Base-by-base conservation (phyloP, 2,329 filamentous ascomycete species). In the Zasmidium citrigriseum region DNA sequence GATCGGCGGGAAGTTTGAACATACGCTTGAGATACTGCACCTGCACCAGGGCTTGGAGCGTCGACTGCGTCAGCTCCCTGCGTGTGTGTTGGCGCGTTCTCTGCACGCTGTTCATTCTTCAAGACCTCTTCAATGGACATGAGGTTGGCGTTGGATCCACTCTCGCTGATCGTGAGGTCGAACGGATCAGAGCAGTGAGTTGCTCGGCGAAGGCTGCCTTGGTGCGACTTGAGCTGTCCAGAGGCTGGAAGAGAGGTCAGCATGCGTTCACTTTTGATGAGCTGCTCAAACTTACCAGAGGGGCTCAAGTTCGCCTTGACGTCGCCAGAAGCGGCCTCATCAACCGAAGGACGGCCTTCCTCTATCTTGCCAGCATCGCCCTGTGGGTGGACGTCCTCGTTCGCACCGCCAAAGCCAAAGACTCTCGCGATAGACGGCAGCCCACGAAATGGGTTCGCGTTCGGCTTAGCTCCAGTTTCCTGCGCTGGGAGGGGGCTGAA, bases 1-100 rank as follows among this genome's bases (percentile, higher is more conserved):
- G 63, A 63, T 50, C 56, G 61, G 47, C 51, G 63, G 55, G 63
- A 62, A 52, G 55, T 49, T 56, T 58, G 52, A 61, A 72, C 70
- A 70, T 72, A 72, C 69, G 69, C 64, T 60, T 68, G 60, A 64
- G 61, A 61, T 58, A 62, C 55, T 64, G 59, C 62, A 60, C 57
- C 63, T 57, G 62, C 56, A 41, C 59, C 59, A 22, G 41, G 24
- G 52, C 20, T 27, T 3, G 34, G 18, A 41, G 22, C 12, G 23
- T n/a, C 24, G 46, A 49, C 46, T 49, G 22, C 5, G 20, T 55
- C 46, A 44, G 12, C 18, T n/a, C 4, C 38, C 14, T 20, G 46
- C 27, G n/a, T 12, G 46, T 44, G 20, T 25, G 54, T 38, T 27
- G 54, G 52, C 50, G 48, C 53, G 34, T 54, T 53, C 50, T 60